A percentile compares a stretch with the other conserved stretches of the same genome.
Evolutionary conservation across 1,139 yeast species (phyloP).

Genomic region (Geotrichum klebahnii): DNA sequence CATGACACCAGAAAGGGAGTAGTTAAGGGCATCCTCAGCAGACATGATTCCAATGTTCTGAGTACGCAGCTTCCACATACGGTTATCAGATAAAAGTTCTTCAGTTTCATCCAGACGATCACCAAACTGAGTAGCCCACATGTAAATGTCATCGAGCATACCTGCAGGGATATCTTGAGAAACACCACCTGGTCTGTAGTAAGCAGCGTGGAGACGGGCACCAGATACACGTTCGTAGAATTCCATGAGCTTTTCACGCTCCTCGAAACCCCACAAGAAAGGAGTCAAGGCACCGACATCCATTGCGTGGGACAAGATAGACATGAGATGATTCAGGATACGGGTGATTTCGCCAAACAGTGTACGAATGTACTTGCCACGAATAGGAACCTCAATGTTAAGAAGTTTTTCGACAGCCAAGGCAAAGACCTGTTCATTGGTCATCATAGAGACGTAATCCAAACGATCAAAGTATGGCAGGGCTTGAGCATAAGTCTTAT

Average conservation of each 20-base stretch:
- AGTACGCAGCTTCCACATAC: slow-evolving; percentile 91
- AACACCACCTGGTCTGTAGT: slow-evolving; percentile 90
- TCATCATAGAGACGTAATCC: slow-evolving; percentile 90
- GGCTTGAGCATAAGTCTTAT: slow-evolving; percentile 81
- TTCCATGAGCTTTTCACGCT: slow-evolving; percentile 89
- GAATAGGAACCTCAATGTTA: slow-evolving; percentile 77
- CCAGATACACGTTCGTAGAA: slow-evolving; percentile 89
- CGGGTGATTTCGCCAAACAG: slow-evolving; percentile 86
- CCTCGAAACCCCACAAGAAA: slow-evolving; percentile 92
- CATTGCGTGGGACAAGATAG: slow-evolving; percentile 84
- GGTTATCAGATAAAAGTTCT: slow-evolving; percentile 83
- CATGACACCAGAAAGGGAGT: slow-evolving; percentile 82
- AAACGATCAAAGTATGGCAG: slow-evolving; percentile 84
- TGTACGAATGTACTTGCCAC: slow-evolving; percentile 82
- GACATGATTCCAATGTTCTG: slow-evolving; percentile 73
- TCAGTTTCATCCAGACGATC: slow-evolving; percentile 89
- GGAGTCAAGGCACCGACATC: slow-evolving; percentile 95
- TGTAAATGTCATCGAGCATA: slow-evolving; percentile 79
- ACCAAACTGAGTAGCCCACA: slow-evolving; percentile 96
- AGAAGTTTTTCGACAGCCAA: slow-evolving; percentile 81
- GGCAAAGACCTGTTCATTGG: slow-evolving; percentile 82
- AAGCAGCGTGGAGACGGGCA: slow-evolving; percentile 84
- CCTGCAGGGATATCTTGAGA: slow-evolving; percentile 86
- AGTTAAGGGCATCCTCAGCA: slow-evolving; percentile 83
- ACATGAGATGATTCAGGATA: slow-evolving; percentile 80